These are phyloP conservation scores for Boletus nobilissimus DNA, from an alignment of 1,284 basidiomycete species.

Conservation along the genomic window DNA sequence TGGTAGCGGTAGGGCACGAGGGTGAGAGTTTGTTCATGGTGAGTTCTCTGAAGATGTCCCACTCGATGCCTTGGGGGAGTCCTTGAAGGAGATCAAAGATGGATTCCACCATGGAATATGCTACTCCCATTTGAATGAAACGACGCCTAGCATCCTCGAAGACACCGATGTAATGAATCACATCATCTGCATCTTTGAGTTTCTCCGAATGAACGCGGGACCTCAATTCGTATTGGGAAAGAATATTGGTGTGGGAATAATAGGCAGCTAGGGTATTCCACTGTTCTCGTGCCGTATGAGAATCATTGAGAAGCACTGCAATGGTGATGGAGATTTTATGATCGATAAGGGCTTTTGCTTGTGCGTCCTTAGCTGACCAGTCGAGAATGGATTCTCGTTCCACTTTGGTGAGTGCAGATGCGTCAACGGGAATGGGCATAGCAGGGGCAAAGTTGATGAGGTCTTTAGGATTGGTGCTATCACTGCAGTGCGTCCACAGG, in stretches of 20 bases:
- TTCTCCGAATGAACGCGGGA: not conserved
- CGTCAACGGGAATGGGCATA: not conserved
- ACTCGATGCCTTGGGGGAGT: not conserved
- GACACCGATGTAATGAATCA: not conserved
- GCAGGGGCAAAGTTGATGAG: not conserved
- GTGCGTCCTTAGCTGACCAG: not conserved
- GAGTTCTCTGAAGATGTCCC: not conserved
- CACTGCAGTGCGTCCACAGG: slow-evolving; percentile 6
- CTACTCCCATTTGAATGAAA: slow-evolving; percentile 7
- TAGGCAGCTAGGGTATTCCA: not conserved
- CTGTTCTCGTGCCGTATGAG: not conserved
- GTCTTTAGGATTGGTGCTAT: not conserved
- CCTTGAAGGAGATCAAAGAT: slow-evolving; percentile 17
- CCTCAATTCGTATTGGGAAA: not conserved
- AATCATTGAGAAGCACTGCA: rapidly evolving
- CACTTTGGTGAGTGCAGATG: not conserved
- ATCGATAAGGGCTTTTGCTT: slow-evolving; percentile 2
- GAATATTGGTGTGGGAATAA: not conserved
- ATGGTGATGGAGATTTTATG: not conserved
- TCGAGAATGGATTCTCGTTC: not conserved
- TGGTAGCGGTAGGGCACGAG: too few relatives aligned
- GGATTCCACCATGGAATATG: not conserved
- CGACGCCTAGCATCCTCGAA: not conserved
- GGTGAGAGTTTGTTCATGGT: not conserved
- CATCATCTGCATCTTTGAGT: slow-evolving; percentile 9